Evolutionary conservation across 768 basidiomycete species (phyloP), one percentile per base, ranked within the genome.

Genomic region (Tylopilus sp.): DNA sequence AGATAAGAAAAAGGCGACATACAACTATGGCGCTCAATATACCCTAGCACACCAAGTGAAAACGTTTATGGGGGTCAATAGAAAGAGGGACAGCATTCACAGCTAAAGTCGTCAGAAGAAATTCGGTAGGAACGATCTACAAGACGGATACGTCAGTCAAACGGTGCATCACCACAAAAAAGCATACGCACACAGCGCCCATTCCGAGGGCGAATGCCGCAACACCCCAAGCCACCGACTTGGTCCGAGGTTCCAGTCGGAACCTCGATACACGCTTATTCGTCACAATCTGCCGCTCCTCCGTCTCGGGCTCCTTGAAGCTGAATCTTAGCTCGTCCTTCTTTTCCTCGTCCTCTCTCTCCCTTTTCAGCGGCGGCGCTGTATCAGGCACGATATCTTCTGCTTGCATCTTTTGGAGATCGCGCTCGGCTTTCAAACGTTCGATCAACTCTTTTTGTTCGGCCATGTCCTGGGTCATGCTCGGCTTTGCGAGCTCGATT

Each of bases 131-230:
- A 80, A 78, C 21, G 81, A 75, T 55, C 80, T 83, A 59, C 11
- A 23, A 38, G 8, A 30, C 1, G 2, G 1, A 35, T 10, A 8
- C 0, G 25, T 61, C 47, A 63, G 26, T 41, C 20, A 1, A 51
- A 21, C 1, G 13, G 8, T 18, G 8, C 30, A 13, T 5, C 13
- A 40, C 6, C 20, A 41, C 8, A 23, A 17, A 53, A n/a, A 21
- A 25, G 40, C 51, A 28, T 3, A 82, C 86, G 72, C 61, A 92
- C 89, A 87, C 79, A 55, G 89, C 91, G 44, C 88, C 80, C 67
- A 88, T 73, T 25, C 91, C 91, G 44, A 91, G 74, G 33, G 88
- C 89, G 69, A 95, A 95, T 18, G 87, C 86, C 33, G 88, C 77
- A 18, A 87, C 74, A 33, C 91, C 91, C 91, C 91, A 94, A 3